Evolutionary conservation across 2,329 filamentous ascomycete genomes (phyloP).

Genomic region (Colletotrichum eremochloae): DNA sequence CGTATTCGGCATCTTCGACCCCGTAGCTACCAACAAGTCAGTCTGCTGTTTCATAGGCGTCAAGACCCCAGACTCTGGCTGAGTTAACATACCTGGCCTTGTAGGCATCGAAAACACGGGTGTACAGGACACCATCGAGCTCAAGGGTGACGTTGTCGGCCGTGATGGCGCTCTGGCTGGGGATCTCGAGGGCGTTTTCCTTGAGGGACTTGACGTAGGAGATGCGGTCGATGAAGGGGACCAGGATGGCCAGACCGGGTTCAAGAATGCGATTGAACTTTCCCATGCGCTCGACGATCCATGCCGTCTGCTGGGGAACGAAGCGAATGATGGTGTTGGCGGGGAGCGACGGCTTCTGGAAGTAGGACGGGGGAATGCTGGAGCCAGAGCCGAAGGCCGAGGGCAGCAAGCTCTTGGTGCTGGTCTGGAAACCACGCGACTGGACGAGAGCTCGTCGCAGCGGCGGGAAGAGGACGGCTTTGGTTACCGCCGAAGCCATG

Average conservation of each 20-base stretch:
- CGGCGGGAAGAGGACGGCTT: conserved; percentile 41
- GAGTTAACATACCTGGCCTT: conserved; percentile 81
- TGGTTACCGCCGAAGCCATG: conserved; percentile 44
- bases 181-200: conserved; percentile 96
- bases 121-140: conserved; percentile 95
- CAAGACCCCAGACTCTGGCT: background rate
- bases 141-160: conserved; percentile 98
- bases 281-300: conserved; percentile 99
- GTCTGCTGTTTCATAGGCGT: background rate
- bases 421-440: conserved; percentile 40
- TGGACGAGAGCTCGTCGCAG: conserved; percentile 40
- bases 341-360: conserved; percentile 80
- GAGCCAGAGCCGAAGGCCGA: conserved; percentile 50
- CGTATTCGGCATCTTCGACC: conserved; percentile 98
- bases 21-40: conserved; percentile 77
- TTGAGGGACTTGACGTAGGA: conserved; percentile 98
- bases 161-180: conserved; percentile 96
- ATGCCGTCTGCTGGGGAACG: conserved; percentile 99
- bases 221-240: conserved; percentile 94
- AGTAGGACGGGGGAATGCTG: conserved; percentile 78
- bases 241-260: conserved; percentile 88
- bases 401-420: conserved; percentile 33
- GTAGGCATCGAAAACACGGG: conserved; percentile 96
- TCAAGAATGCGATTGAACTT: conserved; percentile 95
- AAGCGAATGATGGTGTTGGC: conserved; percentile 96